Conservation (phyloP, 208 protist species). For the Wallacemonas sp. region DNA sequence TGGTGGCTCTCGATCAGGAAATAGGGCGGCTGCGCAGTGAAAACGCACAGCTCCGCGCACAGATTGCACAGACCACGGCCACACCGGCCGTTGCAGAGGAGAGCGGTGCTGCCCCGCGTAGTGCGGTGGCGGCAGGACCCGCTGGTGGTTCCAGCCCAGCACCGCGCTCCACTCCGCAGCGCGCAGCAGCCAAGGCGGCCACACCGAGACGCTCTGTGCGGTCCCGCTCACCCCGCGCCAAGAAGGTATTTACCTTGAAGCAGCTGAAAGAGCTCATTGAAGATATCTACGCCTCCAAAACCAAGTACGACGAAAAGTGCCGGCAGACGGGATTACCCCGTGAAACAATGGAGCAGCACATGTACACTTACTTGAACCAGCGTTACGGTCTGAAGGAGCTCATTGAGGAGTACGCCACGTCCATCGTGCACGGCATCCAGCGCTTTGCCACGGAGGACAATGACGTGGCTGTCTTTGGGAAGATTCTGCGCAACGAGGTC, state of each 20-base stretch:
- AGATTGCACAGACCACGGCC: not conserved
- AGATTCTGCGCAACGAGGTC: conserved; percentile 90
- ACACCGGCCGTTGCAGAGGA: not conserved
- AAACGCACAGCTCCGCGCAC: conserved; percentile 35
- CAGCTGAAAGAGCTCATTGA: conserved; percentile 87
- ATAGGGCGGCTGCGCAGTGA: conserved; percentile 39
- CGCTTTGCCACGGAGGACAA: conserved; percentile 78
- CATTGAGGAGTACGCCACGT: conserved; percentile 78
- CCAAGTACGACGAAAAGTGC: conserved; percentile 88
- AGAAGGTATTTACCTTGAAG: conserved; percentile 60
- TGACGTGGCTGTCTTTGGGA: conserved; percentile 90
- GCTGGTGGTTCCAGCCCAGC: not conserved
- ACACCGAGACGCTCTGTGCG: not conserved
- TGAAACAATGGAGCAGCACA: conserved; percentile 94
- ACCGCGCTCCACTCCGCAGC: conserved; percentile 6
- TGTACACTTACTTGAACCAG: conserved; percentile 92
- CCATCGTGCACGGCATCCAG: conserved; percentile 73
- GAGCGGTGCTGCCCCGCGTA: not conserved
- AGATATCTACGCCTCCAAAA: conserved; percentile 89
- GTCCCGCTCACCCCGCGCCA: conserved; percentile 15
- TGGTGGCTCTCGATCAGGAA: conserved; percentile 21
- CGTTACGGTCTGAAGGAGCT: conserved; percentile 87
- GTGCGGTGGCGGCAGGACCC: conserved; percentile 8
- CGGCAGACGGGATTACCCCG: conserved; percentile 59
- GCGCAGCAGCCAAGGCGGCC: not conserved